These are phyloP conservation scores for Coccomyxa subellipsoidea DNA, from an alignment of 163 green algal species.

Conservation along the genomic window DNA sequence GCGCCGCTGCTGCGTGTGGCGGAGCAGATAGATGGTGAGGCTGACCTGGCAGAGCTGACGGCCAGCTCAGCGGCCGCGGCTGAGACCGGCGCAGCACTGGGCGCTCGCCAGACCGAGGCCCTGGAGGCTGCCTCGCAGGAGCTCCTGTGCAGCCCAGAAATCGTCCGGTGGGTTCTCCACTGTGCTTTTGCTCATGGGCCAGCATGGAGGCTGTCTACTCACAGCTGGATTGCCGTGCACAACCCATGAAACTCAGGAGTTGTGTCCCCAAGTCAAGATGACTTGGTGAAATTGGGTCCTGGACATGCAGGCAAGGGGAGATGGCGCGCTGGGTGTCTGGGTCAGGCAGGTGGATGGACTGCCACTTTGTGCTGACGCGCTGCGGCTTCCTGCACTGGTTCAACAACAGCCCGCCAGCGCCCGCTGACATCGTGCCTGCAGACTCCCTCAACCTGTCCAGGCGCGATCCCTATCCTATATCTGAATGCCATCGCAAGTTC, in stretches of 20 bases:
- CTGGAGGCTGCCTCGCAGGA: constrained; percentile 53
- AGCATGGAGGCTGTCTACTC: no score
- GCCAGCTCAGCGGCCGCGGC: constrained; percentile 25
- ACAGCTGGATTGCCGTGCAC: no score
- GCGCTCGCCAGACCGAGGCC: constrained; percentile 47
- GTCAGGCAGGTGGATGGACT: constrained; percentile 41
- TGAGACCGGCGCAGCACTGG: constrained; percentile 38
- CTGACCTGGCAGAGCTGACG: constrained; percentile 40
- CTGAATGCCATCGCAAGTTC: background rate
- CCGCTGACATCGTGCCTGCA: constrained; percentile 31
- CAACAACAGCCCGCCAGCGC: constrained; percentile 2
- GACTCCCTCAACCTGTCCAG: constrained; percentile 51
- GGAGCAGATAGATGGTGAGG: constrained; percentile 24
- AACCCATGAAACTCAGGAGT: no score
- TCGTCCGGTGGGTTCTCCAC: constrained; percentile 42
- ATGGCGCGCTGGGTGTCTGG: constrained; percentile 56
- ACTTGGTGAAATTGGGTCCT: background rate
- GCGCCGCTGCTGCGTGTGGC: background rate
- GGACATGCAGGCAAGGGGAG: constrained; percentile 47
- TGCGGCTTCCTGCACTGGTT: constrained; percentile 82
- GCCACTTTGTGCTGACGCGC: constrained; percentile 72
- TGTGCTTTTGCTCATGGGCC: no score
- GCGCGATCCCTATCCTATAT: background rate
- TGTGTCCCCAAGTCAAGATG: background rate
- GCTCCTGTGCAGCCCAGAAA: constrained; percentile 74